Evolutionary conservation across 2,329 filamentous ascomycete species (phyloP).

Genomic region (Penicillium brevicompactum): DNA sequence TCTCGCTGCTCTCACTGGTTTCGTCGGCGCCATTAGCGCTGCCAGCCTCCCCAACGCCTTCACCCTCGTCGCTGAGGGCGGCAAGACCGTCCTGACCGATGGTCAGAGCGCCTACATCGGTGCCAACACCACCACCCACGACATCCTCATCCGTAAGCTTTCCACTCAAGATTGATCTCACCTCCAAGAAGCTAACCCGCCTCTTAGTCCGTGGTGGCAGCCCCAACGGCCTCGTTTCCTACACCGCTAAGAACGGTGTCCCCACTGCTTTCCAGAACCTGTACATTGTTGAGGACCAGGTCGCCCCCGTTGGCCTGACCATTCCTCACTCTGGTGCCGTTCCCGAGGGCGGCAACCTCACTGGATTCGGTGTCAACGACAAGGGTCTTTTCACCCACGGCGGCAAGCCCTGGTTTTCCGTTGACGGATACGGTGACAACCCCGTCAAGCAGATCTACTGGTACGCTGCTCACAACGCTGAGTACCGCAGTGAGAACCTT

Average conservation of each 20-base stretch:
- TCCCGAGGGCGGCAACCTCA: conserved; percentile 25
- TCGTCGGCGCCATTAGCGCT: conserved; percentile 25
- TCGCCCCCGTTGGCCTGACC: conserved; percentile 26
- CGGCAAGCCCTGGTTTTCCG: conserved; percentile 28
- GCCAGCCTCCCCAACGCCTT: conserved; percentile 27
- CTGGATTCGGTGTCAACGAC: conserved; percentile 28
- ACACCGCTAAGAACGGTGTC: conserved; percentile 22
- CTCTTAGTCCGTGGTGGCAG: conserved; percentile 20
- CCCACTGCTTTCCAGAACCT: conserved; percentile 34
- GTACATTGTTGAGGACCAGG: conserved; percentile 27
- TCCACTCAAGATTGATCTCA: too few species aligned
- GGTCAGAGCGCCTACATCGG: conserved; percentile 28
- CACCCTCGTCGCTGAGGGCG: conserved; percentile 31
- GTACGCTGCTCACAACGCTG: conserved; percentile 28
- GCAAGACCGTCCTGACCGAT: conserved; percentile 27
- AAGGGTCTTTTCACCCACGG: conserved; percentile 31
- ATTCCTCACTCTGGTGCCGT: conserved; percentile 30
- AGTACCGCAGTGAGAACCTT: conserved; percentile 20
- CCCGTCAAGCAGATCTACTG: conserved; percentile 28
- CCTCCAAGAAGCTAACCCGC: background rate
- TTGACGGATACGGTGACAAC: conserved; percentile 26
- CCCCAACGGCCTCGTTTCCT: conserved; percentile 25
- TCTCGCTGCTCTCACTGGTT: conserved; percentile 23
- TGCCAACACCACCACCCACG: conserved; percentile 20
- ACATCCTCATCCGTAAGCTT: conserved; percentile 31